These are phyloP conservation scores for Boletus sp. DNA, from an alignment of 768 basidiomycete genomes.

Conservation along the genomic window DNA sequence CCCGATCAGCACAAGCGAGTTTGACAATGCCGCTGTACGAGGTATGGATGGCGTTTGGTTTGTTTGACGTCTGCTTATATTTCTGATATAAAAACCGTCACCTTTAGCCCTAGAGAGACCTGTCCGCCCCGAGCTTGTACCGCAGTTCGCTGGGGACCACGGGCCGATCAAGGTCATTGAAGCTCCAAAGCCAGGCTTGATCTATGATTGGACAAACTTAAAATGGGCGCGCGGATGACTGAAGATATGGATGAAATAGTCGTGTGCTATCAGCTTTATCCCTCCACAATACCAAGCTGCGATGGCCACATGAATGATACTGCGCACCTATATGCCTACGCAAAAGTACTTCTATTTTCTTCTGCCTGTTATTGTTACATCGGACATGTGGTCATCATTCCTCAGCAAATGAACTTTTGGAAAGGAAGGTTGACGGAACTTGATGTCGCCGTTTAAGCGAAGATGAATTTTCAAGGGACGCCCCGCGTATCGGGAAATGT, in stretches of 20 bases:
- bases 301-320: conserved; percentile 5
- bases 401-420: conserved; percentile 10
- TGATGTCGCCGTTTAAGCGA: conserved; percentile 22
- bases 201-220: conserved; percentile 21
- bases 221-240: conserved; percentile 6
- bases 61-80: background rate
- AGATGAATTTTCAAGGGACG: conserved; percentile 24
- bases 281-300: background rate
- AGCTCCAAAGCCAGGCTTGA: conserved; percentile 2
- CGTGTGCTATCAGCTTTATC: conserved; percentile 1
- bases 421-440: conserved; percentile 22
- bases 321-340: conserved; percentile 3
- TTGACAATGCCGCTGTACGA: conserved; percentile 15
- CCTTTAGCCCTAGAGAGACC: conserved; percentile 15
- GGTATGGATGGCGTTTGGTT: conserved; percentile 14
- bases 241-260: conserved; percentile 12
- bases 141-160: background rate
- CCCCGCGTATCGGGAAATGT: conserved; percentile 26
- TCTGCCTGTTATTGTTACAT: conserved; percentile 19
- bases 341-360: conserved; percentile 19
- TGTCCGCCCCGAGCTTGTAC: conserved; percentile 21
- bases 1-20: conserved; percentile 20
- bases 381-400: conserved; percentile 9
- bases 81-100: conserved; percentile 8
- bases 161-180: conserved; percentile 6